These are phyloP conservation scores for Primulina eburnea DNA, from an alignment of 257 asterid species.

Conservation along the genomic window DNA sequence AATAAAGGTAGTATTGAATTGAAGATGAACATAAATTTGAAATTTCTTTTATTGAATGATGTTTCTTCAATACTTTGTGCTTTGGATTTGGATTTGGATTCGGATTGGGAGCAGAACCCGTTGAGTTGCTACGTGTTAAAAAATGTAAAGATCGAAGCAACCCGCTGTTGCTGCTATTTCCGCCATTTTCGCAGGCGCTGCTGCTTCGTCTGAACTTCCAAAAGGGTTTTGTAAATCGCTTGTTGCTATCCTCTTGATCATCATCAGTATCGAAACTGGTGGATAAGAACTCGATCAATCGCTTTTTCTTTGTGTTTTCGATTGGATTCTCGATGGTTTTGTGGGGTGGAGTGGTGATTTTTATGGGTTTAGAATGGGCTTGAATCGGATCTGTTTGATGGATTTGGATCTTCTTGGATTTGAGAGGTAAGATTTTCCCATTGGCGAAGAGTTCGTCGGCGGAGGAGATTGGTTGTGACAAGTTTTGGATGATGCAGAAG, in stretches of 20 bases:
- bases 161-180: slow-evolving; percentile 22
- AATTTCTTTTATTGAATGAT: slow-evolving; percentile 44
- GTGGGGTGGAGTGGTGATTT: no score
- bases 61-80: slow-evolving; percentile 43
- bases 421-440: slow-evolving; percentile 73
- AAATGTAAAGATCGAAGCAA: slow-evolving; percentile 57
- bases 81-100: slow-evolving; percentile 30
- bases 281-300: slow-evolving; percentile 60
- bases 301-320: slow-evolving; percentile 41
- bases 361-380: neutral
- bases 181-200: slow-evolving; percentile 45
- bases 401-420: slow-evolving; percentile 38
- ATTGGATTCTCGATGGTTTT: neutral
- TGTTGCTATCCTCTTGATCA: slow-evolving; percentile 25
- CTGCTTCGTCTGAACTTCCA: slow-evolving; percentile 81
- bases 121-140: slow-evolving; percentile 69
- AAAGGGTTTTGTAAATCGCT: slow-evolving; percentile 41
- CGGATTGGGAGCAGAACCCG: slow-evolving; percentile 69
- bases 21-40: slow-evolving; percentile 28
- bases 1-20: slow-evolving; percentile 29
- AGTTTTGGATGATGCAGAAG: slow-evolving; percentile 39
- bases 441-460: slow-evolving; percentile 85
- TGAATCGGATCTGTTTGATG: slow-evolving; percentile 24
- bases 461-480: slow-evolving; percentile 42
- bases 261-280: slow-evolving; percentile 30